These are phyloP conservation scores for Delonix regia DNA, from an alignment of 306 rosid genomes.

Conservation along the genomic window DNA sequence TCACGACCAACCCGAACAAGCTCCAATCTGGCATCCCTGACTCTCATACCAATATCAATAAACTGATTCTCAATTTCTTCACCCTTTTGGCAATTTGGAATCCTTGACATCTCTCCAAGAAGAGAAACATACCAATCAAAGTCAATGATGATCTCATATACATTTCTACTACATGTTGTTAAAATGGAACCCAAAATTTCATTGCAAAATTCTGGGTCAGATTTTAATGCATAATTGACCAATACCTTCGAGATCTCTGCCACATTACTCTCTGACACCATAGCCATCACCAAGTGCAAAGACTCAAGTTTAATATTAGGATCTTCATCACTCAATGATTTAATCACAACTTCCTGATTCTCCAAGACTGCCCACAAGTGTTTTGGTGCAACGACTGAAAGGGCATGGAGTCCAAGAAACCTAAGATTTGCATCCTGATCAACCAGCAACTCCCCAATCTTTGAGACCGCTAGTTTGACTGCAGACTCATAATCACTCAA, in stretches of 20 bases:
- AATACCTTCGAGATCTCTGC: slow-evolving; percentile 60
- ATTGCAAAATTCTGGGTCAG: slow-evolving; percentile 70
- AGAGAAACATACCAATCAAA: slow-evolving; percentile 91
- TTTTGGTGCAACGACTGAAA: slow-evolving; percentile 53
- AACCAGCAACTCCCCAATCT: slow-evolving; percentile 55
- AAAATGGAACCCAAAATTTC: slow-evolving; percentile 77
- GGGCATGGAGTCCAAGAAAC: slow-evolving; percentile 86
- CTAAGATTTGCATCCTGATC: slow-evolving; percentile 81
- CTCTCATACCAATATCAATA: slow-evolving; percentile 87
- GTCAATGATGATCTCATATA: slow-evolving; percentile 79
- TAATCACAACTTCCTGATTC: slow-evolving; percentile 82
- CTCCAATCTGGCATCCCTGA: slow-evolving; percentile 80
- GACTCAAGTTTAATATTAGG: slow-evolving; percentile 81
- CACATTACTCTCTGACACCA: slow-evolving; percentile 70
- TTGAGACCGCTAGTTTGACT: slow-evolving; percentile 67
- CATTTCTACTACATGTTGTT: slow-evolving; percentile 58
- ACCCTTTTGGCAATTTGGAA: slow-evolving; percentile 81
- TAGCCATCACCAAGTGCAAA: slow-evolving; percentile 73
- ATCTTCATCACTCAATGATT: slow-evolving; percentile 82
- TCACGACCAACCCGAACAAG: slow-evolving; percentile 77
- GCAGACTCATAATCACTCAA: slow-evolving; percentile 70
- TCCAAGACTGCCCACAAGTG: slow-evolving; percentile 87
- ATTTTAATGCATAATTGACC: slow-evolving; percentile 61
- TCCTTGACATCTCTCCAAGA: slow-evolving; percentile 82
- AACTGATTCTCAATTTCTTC: slow-evolving; percentile 91